Base-by-base conservation (phyloP, 495 filamentous ascomycete species). In the Podospora conica region DNA sequence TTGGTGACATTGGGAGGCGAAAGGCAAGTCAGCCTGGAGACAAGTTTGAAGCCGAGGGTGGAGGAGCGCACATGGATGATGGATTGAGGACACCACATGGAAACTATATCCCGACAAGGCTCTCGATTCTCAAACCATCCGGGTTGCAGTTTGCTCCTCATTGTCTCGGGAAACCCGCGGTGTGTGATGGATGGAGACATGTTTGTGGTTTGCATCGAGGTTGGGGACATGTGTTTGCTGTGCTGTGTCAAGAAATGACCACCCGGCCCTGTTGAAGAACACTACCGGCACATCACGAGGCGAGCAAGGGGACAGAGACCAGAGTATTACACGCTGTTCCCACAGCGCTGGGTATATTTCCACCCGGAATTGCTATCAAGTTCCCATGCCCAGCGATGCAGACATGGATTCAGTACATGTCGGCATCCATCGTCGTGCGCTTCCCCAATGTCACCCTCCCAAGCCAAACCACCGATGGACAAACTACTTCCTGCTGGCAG, bases 401-500 rank as follows among this genome's bases (percentile, higher is more conserved):
- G 40, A 48, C 6, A 48, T 48, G 40, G 15, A 48, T n/a, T n/a
- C 40, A 48, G 11, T 11, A 57, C 21, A 24, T 57, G 21, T 20
- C n/a, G n/a, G n/a, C 20, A 25, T 15, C 55, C 9, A 58, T 48
- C 22, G n/a, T 27, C 23, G 22, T 18, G n/a, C n/a, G n/a, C n/a
- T n/a, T 9, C 53, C 5, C 40, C 11, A 29, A 21, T 3, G 53
- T 27, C 22, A 10, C 23, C 8, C 54, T 27, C 9, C 21, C 40
- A 18, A 25, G 40, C 40, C 40, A 48, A 48, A 48, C 40, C 15
- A 48, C 40, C 40, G 0, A 15, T 2, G 18, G 3, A n/a, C 15
- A 18, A 20, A 20, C 27, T 68, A 72, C 70, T 68, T 77, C 65
- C 71, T 69, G 65, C 75, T 75, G 5, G 69, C 33, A 23, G 72